Base-by-base conservation (phyloP, 1,284 basidiomycete genomes). In the Moesziomyces aphidis region DNA sequence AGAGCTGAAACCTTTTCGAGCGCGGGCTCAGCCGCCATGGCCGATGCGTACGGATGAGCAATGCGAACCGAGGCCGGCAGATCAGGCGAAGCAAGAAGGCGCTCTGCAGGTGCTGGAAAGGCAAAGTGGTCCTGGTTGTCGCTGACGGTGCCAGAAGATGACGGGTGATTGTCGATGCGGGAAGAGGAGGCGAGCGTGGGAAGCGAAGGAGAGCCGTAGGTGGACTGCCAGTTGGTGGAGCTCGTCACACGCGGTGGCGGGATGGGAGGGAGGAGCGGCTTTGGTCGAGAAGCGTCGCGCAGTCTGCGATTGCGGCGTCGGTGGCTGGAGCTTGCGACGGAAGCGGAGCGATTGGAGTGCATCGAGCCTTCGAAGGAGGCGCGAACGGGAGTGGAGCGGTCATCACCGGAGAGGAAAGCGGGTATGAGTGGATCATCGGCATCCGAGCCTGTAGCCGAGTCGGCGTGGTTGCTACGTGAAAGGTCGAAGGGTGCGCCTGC, bases 141-240 rank as follows among this genome's bases (percentile, higher is more conserved):
- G 44, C 60, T 55, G 4, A 59, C 57, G 17, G 48, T 58, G 55
- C 59, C 22, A 5, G 59, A 68, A 19, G 59, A 58, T 0, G 58
- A 50, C 36, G 49, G 51, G 8, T 57, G 46, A 11, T 22, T 36
- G n/a, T 34, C 45, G 9, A 46, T 45, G 15, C 49, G 61, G 5
- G 66, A 55, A 3, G 52, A 46, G 13, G 57, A 56, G 23, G 61
- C 46, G 17, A 60, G 60, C 21, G 67, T 63, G 10, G 52, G 53
- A 13, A 67, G 47, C n/a, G 69, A 56, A 44, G 70, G 61, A 13
- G 71, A 73, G 52, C 66, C 71, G 22, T 36, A 69, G 10, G 58
- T 65, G 17, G 65, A 61, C 46, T 73, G 71, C 58, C 61, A 73
- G 21, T 64, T 61, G 45, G 64, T 61, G 5, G 71, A 73, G 56